Percentiles rank a stretch among this genome's conserved stretches.
phyloP scores from a whole-genome alignment of 768 basidiomycete genomes.

The Nidularia pulvinata region DNA sequence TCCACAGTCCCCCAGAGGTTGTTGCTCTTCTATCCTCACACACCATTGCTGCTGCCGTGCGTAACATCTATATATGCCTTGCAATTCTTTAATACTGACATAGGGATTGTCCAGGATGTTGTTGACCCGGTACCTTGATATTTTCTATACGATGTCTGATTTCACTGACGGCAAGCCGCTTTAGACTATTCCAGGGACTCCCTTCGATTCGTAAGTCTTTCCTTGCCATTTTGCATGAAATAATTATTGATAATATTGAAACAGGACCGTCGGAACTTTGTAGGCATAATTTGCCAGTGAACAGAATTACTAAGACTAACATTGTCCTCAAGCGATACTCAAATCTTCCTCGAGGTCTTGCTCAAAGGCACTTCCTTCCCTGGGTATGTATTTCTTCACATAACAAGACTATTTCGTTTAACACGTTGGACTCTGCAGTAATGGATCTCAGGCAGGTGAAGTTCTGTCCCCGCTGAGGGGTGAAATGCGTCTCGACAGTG shows the following conservation, averaged over 20 bases:
- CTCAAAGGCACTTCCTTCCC: constrained; percentile 16
- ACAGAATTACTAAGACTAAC: too few relatives aligned
- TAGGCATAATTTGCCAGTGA: too few relatives aligned
- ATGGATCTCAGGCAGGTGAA: constrained; percentile 21
- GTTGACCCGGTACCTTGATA: constrained; percentile 10
- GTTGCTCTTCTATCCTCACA: constrained; percentile 20
- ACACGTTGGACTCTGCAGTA: constrained; percentile 4
- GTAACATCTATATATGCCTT: not conserved
- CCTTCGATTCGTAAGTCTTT: constrained; percentile 27
- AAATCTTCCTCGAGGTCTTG: constrained; percentile 32
- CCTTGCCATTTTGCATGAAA: too few relatives aligned
- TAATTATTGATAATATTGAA: not conserved
- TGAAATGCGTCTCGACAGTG: constrained; percentile 37
- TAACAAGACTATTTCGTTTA: not conserved
- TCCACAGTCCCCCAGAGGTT: constrained; percentile 11
- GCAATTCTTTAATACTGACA: not conserved
- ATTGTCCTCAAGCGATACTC: constrained; percentile 16
- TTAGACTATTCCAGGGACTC: constrained; percentile 18
- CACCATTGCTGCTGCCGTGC: constrained; percentile 19
- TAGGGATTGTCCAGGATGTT: constrained; percentile 10
- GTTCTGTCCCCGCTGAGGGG: constrained; percentile 29
- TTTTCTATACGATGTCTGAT: too few relatives aligned
- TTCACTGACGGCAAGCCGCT: not conserved
- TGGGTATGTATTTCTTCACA: constrained; percentile 3
- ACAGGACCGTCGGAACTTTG: constrained; percentile 21